These are phyloP conservation scores for Fusarium falciforme DNA, from an alignment of 2,329 filamentous ascomycete species.

Conservation along the genomic window DNA sequence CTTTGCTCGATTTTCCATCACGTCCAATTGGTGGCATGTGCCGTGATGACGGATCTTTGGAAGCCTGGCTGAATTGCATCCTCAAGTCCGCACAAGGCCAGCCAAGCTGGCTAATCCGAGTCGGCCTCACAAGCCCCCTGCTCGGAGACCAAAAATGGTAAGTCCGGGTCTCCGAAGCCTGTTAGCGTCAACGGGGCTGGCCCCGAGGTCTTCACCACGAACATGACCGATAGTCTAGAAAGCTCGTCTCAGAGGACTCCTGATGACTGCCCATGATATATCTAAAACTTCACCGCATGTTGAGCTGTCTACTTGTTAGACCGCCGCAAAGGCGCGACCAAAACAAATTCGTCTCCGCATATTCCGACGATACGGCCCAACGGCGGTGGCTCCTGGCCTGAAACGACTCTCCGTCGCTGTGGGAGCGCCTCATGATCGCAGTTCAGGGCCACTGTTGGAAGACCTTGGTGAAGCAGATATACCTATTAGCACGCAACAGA, in stretches of 20 bases:
- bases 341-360: not conserved
- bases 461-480: not conserved
- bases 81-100: too few relatives aligned
- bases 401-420: not conserved
- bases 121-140: not conserved
- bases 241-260: too few relatives aligned
- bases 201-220: not conserved
- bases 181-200: not conserved
- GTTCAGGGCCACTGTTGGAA: not conserved
- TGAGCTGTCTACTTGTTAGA: too few relatives aligned
- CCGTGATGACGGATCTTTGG: too few relatives aligned
- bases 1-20: too few relatives aligned
- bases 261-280: too few relatives aligned
- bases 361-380: not conserved
- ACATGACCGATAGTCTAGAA: too few relatives aligned
- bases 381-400: not conserved
- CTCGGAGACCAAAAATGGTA: not conserved
- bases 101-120: not conserved
- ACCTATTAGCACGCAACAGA: not conserved
- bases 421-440: not conserved
- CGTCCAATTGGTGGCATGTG: too few relatives aligned
- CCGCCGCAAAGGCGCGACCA: not conserved
- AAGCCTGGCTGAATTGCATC: too few relatives aligned
- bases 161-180: not conserved
- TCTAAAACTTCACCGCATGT: too few relatives aligned